phyloP scores from a whole-genome alignment of 2,329 filamentous ascomycete genomes.

The Chaetomium sp. region DNA sequence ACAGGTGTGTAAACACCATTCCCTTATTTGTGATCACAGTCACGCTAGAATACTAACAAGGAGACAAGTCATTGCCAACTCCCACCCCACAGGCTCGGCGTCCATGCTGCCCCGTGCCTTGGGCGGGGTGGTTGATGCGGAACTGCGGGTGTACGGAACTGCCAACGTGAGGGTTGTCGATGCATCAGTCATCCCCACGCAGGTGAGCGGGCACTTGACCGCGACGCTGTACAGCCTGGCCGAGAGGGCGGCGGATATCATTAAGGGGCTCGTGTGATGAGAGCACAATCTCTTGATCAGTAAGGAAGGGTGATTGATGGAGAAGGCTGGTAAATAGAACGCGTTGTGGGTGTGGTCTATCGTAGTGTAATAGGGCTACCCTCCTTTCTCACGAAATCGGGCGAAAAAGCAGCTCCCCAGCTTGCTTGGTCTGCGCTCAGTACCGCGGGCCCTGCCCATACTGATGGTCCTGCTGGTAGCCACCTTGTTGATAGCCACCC shows the following conservation, averaged over 20 bases:
- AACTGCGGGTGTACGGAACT: conserved; percentile 36
- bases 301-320: too few species aligned
- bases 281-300: too few species aligned
- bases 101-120: conserved; percentile 36
- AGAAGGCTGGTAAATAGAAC: too few species aligned
- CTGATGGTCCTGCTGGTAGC: conserved; percentile 16
- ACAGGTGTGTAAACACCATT: not conserved
- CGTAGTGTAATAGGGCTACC: too few species aligned
- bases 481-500: too few species aligned
- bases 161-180: conserved; percentile 39
- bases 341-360: too few species aligned
- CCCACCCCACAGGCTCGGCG: conserved; percentile 30
- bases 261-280: not conserved
- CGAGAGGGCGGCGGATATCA: conserved; percentile 32
- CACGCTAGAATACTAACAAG: not conserved
- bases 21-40: not conserved
- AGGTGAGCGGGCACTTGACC: conserved; percentile 34
- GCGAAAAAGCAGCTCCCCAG: too few species aligned
- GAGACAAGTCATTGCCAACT: conserved; percentile 18
- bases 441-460: conserved; percentile 27
- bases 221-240: conserved; percentile 42
- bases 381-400: too few species aligned
- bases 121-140: conserved; percentile 37
- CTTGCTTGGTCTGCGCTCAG: conserved; percentile 6
- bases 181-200: conserved; percentile 35